Evolutionary conservation across 2,329 filamentous ascomycete species (phyloP).

Genomic region (Cladosporium colombiae): DNA sequence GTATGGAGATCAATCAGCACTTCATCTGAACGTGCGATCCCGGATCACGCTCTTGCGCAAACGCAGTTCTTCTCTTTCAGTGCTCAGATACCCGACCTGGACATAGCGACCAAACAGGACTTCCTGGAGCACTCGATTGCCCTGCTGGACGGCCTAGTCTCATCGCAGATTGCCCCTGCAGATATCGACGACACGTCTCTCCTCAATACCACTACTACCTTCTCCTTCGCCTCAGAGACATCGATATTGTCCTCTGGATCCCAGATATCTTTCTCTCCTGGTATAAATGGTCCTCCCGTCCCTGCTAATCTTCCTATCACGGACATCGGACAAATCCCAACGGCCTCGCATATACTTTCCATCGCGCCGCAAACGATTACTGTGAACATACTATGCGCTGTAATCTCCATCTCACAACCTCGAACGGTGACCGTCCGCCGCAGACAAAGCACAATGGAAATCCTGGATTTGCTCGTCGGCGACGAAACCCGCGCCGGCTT

Average conservation of each 20-base stretch:
- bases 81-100: slow-evolving; percentile 16
- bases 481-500: slow-evolving; percentile 85
- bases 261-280: slow-evolving; percentile 17
- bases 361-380: slow-evolving; percentile 80
- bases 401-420: slow-evolving; percentile 70
- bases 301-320: slow-evolving; percentile 47
- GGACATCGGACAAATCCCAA: slow-evolving; percentile 70
- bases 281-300: not conserved
- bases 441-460: slow-evolving; percentile 55
- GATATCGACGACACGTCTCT: slow-evolving; percentile 38
- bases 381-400: slow-evolving; percentile 75
- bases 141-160: slow-evolving; percentile 65
- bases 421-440: slow-evolving; percentile 68
- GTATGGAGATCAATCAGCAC: slow-evolving; percentile 32
- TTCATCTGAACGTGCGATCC: not conserved
- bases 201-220: slow-evolving; percentile 36
- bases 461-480: slow-evolving; percentile 77
- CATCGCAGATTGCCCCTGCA: slow-evolving; percentile 56
- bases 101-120: slow-evolving; percentile 43
- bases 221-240: slow-evolving; percentile 33
- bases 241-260: slow-evolving; percentile 26
- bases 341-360: slow-evolving; percentile 62
- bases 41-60: not conserved
- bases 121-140: slow-evolving; percentile 80
- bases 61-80: slow-evolving; percentile 35